Conservation (phyloP, 495 filamentous ascomycete species). For the Lophium mytilinum region DNA sequence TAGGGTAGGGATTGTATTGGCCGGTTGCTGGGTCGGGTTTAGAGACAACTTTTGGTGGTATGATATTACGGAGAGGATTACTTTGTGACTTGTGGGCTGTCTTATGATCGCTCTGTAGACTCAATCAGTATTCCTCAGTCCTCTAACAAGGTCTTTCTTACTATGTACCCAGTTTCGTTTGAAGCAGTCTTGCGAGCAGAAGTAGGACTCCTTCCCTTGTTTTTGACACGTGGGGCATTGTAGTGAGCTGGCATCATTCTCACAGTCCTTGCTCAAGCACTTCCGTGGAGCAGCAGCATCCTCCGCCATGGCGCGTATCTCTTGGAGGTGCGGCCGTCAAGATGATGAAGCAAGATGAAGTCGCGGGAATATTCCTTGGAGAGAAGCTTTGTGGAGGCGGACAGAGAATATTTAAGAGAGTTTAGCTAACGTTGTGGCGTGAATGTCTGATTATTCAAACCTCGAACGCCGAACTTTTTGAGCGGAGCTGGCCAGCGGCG, state of each 20-base stretch:
- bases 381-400: no score
- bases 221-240: constrained; percentile 95
- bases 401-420: no score
- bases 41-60: constrained; percentile 71
- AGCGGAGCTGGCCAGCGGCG: no score
- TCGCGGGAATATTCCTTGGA: no score
- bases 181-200: constrained; percentile 98
- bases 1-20: constrained; percentile 82
- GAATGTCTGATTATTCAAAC: no score
- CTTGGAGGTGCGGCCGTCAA: no score
- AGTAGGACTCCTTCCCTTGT: constrained; percentile 81
- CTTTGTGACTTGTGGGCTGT: constrained; percentile 70
- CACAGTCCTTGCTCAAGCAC: constrained; percentile 74
- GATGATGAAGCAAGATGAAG: no score
- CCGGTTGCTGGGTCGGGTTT: constrained; percentile 83
- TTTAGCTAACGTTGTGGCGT: no score
- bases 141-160: constrained; percentile 17
- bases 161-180: constrained; percentile 86
- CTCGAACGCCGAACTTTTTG: no score
- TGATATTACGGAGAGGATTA: constrained; percentile 63
- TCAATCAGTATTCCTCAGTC: constrained; percentile 9
- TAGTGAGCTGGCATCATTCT: constrained; percentile 70
- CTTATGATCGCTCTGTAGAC: constrained; percentile 74
- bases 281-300: constrained; percentile 41
- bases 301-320: constrained; percentile 4